These are phyloP conservation scores for Cardamine resedifolia DNA, from an alignment of 345 rosid species.

Conservation along the genomic window DNA sequence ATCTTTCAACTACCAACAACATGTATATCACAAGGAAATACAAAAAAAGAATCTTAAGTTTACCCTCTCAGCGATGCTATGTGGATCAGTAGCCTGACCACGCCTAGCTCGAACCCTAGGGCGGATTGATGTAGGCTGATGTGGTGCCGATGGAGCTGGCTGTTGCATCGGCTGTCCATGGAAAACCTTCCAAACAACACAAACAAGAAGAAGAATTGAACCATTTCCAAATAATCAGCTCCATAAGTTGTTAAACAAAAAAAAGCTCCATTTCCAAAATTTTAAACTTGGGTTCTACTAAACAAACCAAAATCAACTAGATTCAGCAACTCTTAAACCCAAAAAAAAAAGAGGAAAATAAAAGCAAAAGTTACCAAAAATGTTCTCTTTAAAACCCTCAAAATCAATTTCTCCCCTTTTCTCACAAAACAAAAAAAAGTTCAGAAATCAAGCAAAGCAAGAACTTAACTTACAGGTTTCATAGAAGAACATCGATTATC, in stretches of 20 bases:
- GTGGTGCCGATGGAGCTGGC: constrained; percentile 72
- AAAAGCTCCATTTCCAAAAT: too few relatives aligned
- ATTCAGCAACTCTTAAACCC: background rate
- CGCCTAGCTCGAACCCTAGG: constrained; percentile 98
- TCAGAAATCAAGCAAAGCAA: background rate
- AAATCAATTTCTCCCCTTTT: background rate
- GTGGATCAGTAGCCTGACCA: constrained; percentile 99
- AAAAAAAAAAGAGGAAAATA: background rate
- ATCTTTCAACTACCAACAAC: background rate
- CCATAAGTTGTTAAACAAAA: background rate
- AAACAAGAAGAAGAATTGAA: background rate
- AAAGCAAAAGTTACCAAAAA: constrained; percentile 4
- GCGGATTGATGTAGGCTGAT: constrained; percentile 83
- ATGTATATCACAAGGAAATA: background rate
- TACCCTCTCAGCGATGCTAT: constrained; percentile 99
- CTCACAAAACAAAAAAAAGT: constrained; percentile 12
- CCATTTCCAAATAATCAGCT: background rate
- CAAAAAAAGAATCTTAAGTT: constrained; percentile 2
- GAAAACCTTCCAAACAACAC: constrained; percentile 55
- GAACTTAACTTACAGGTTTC: constrained; percentile 61
- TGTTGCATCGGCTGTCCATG: constrained; percentile 86
- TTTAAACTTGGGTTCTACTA: background rate
- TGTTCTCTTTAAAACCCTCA: background rate
- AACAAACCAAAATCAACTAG: background rate
- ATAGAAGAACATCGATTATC: constrained; percentile 62